Base-by-base conservation (phyloP, 2,329 filamentous ascomycete genomes). In the Didymella lethalis region DNA sequence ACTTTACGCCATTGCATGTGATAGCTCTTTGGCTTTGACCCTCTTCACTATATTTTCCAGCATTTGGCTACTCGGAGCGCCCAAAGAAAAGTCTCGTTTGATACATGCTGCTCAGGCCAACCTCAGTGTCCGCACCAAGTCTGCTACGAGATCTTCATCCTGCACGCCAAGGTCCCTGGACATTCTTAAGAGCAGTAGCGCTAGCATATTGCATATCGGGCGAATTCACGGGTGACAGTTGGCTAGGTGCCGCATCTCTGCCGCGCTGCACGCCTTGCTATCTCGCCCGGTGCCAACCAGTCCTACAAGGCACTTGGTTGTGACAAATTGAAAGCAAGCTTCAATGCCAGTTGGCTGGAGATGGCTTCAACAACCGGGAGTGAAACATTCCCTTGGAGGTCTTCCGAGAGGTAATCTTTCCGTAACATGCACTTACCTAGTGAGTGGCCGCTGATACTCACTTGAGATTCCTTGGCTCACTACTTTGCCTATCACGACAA, bases 221-320 rank as follows among this genome's bases (percentile, higher is more conserved):
- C 31, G 50, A 59, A 54, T 59, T 59, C 56, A 50, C 56, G 50
- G 50, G 45, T 54, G 45, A 41, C 50, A 48, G 40, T 32, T 38
- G 23, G 25, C 26, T 49, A 48, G 44, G n/a, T 43, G 48, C 48
- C 48, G 48, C 48, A 1, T 58, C 38, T 48, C 31, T 58, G 44
- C 20, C 36, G 36, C 43, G 29, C 40, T 32, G 45, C 50, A 49
- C 54, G 49, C 49, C 49, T 52, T 36, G 28, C 41, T 34, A 47
- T 40, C 38, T 25, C 18, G 14, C 43, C 8, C 32, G 18, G 28
- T 28, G 32, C 41, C 25, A 51, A 34, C 31, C 54, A 57, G 36
- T 34, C 54, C 26, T 52, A 57, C 48, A 16, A 40, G 41, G 11
- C 40, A 44, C 23, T 7, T 14, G 14, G 18, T 25, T 34, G 20